These are phyloP conservation scores for Leishmania guyanensis DNA, from an alignment of 208 protist genomes.

Conservation along the genomic window DNA sequence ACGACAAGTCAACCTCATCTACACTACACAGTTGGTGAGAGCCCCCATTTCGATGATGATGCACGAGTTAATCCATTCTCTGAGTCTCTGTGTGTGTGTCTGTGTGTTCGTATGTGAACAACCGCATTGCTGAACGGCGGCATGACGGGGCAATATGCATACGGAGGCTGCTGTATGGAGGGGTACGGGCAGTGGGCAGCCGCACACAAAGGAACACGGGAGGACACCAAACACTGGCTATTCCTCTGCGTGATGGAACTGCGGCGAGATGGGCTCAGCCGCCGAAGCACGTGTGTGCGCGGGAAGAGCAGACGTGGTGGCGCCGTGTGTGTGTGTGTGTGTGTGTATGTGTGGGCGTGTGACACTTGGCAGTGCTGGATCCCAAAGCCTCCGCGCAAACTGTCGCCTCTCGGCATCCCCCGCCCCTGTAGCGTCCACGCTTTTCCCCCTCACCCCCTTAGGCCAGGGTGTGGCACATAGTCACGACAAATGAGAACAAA, in stretches of 20 bases:
- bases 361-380: no score
- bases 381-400: no score
- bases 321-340: no score
- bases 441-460: no score
- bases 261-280: no score
- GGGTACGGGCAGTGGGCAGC: conserved; percentile 1
- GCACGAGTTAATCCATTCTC: conserved; percentile 51
- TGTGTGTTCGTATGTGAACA: background rate
- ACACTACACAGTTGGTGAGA: conserved; percentile 49
- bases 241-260: background rate
- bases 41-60: conserved; percentile 42
- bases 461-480: no score
- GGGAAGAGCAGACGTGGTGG: no score
- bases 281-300: no score
- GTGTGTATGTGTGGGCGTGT: no score
- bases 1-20: conserved; percentile 39
- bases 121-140: background rate
- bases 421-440: no score
- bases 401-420: no score
- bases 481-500: no score
- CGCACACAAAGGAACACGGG: conserved; percentile 20
- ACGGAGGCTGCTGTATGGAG: background rate
- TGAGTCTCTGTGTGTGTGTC: conserved; percentile 26
- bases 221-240: background rate
- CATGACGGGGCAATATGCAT: background rate